Conservation (phyloP, 306 rosid species). For the Cucumis melo region DNA sequence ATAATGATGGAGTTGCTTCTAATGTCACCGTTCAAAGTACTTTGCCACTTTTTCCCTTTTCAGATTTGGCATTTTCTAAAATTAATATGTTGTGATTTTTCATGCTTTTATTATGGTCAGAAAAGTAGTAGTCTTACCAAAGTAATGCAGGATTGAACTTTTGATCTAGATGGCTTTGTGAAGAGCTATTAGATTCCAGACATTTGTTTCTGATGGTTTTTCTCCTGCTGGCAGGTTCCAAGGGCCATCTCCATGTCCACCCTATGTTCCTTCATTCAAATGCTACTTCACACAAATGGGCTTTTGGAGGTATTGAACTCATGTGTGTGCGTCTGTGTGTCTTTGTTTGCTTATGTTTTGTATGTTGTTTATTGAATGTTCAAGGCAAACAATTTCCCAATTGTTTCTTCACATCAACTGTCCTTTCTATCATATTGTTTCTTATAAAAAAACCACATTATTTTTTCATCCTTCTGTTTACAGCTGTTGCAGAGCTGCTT, state of each 20-base stretch:
- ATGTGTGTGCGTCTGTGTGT: not conserved
- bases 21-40: conserved; percentile 54
- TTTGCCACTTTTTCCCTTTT: not conserved
- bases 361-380: not conserved
- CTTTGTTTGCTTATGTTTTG: not conserved
- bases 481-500: conserved; percentile 87
- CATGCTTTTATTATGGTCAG: not conserved
- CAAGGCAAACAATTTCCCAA: not conserved
- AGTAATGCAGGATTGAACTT: not conserved
- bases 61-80: not conserved
- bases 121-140: not conserved
- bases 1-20: conserved; percentile 35
- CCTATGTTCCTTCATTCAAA: conserved; percentile 93
- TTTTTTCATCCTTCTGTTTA: conserved; percentile 11
- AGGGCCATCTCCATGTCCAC: conserved; percentile 57
- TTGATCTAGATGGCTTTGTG: not conserved
- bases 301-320: conserved; percentile 67
- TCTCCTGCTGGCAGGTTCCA: conserved; percentile 34
- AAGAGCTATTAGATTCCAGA: not conserved
- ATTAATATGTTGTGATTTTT: not conserved
- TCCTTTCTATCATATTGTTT: not conserved
- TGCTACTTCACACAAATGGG: conserved; percentile 98
- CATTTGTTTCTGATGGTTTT: not conserved
- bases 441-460: not conserved
- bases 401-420: not conserved